These are phyloP conservation scores for Geranium rotundifolium DNA, from an alignment of 345 rosid genomes.

Conservation along the genomic window DNA sequence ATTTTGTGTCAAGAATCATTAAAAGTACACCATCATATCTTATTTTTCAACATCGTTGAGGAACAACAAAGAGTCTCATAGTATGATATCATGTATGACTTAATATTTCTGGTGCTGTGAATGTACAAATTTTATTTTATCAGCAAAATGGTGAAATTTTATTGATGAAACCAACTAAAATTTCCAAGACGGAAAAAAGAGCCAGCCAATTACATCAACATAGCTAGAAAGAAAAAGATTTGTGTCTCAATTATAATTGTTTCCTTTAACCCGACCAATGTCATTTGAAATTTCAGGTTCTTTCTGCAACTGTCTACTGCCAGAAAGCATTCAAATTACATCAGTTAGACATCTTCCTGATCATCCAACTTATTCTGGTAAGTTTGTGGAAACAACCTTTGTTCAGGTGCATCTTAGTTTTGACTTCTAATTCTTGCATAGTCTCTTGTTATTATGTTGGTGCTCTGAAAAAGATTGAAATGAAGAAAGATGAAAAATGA, in stretches of 20 bases:
- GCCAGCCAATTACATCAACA: no score
- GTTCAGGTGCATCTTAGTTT: not conserved
- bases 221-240: no score
- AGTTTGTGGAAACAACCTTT: conserved; percentile 10
- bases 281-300: conserved; percentile 59
- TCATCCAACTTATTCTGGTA: conserved; percentile 63
- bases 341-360: conserved; percentile 75
- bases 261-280: conserved; percentile 6
- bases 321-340: conserved; percentile 71
- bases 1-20: conserved; percentile 1
- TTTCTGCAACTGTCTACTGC: conserved; percentile 84
- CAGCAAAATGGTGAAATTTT: no score
- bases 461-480: not conserved
- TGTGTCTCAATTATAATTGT: not conserved
- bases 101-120: not conserved
- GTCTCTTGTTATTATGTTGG: not conserved
- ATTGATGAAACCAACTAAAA: no score
- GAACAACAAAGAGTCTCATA: not conserved
- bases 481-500: not conserved
- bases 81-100: not conserved
- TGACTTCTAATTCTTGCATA: not conserved
- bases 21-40: not conserved
- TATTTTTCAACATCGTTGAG: not conserved
- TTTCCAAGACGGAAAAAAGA: no score
- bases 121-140: no score